These are phyloP conservation scores for Tricholomella constricta DNA, from an alignment of 768 basidiomycete species.

Conservation along the genomic window DNA sequence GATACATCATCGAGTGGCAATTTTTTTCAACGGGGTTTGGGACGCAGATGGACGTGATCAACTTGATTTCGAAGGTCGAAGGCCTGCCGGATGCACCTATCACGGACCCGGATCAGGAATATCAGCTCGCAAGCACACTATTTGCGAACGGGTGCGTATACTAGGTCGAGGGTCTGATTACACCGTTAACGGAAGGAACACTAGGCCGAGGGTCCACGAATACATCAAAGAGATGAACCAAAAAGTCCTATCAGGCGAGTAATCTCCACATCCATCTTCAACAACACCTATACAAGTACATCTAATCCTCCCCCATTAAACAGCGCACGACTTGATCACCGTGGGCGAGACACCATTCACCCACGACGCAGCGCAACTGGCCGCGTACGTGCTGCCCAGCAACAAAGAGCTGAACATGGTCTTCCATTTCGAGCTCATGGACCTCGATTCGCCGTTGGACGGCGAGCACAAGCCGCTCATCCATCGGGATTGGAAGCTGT, in stretches of 20 bases:
- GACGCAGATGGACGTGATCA: slow-evolving; percentile 69
- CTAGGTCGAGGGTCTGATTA: background rate
- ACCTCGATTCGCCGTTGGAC: slow-evolving; percentile 51
- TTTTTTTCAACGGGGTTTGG: too few relatives aligned
- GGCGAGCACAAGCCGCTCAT: slow-evolving; percentile 40
- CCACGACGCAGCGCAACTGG: slow-evolving; percentile 50
- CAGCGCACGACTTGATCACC: slow-evolving; percentile 61
- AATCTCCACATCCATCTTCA: background rate
- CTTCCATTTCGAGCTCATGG: slow-evolving; percentile 66
- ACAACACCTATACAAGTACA: background rate
- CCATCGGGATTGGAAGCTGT: slow-evolving; percentile 50
- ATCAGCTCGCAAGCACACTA: slow-evolving; percentile 54
- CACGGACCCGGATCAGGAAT: slow-evolving; percentile 46
- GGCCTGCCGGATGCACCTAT: slow-evolving; percentile 71
- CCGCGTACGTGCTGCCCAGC: slow-evolving; percentile 54
- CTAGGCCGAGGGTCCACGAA: slow-evolving; percentile 65
- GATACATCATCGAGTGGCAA: too few relatives aligned
- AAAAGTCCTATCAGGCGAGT: slow-evolving; percentile 61
- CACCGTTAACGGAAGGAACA: too few relatives aligned
- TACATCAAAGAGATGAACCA: slow-evolving; percentile 67
- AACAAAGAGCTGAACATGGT: slow-evolving; percentile 68
- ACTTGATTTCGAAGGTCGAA: slow-evolving; percentile 62
- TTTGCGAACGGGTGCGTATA: slow-evolving; percentile 61
- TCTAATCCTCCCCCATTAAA: background rate
- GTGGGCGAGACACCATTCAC: slow-evolving; percentile 69